phyloP scores from a whole-genome alignment of 2,329 filamentous ascomycete species.

The Fusarium albidum region DNA sequence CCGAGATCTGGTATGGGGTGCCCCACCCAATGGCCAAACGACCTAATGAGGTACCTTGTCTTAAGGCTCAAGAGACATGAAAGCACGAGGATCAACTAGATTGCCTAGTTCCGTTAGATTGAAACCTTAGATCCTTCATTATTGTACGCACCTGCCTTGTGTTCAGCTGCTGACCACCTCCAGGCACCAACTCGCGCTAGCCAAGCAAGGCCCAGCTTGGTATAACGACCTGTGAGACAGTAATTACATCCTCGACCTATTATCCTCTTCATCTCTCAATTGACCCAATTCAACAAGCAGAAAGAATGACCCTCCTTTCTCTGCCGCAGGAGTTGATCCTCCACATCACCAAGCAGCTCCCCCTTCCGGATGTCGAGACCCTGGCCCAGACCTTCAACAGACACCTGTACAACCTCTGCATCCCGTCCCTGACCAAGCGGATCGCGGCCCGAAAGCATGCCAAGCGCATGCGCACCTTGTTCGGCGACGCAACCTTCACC shows the following conservation, averaged over 20 bases:
- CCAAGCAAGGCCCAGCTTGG: not conserved
- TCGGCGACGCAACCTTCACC: not conserved
- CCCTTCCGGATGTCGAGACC: not conserved
- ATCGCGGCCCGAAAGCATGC: conserved; percentile 6
- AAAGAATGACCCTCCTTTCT: not conserved
- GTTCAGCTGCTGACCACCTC: not conserved
- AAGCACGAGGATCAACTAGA: no score
- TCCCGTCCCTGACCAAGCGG: not conserved
- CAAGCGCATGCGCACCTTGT: not conserved
- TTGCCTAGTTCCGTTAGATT: no score
- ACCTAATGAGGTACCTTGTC: no score
- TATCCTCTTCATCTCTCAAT: no score
- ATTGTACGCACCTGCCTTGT: no score
- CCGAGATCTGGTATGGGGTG: no score
- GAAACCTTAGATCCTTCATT: no score
- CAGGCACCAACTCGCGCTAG: conserved; percentile 3
- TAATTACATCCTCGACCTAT: not conserved
- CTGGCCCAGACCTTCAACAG: conserved; percentile 3
- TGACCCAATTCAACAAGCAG: not conserved
- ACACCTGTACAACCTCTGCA: not conserved
- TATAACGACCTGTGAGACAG: not conserved
- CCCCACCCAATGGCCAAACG: no score
- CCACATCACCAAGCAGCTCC: not conserved
- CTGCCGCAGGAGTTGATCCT: conserved; percentile 7
- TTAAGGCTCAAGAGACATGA: no score